A percentile compares a stretch with the other conserved stretches of the same genome.
These are phyloP conservation scores for Cryptosporidium ubiquitum DNA, from an alignment of 169 alveolate genomes.

Conservation along the genomic window DNA sequence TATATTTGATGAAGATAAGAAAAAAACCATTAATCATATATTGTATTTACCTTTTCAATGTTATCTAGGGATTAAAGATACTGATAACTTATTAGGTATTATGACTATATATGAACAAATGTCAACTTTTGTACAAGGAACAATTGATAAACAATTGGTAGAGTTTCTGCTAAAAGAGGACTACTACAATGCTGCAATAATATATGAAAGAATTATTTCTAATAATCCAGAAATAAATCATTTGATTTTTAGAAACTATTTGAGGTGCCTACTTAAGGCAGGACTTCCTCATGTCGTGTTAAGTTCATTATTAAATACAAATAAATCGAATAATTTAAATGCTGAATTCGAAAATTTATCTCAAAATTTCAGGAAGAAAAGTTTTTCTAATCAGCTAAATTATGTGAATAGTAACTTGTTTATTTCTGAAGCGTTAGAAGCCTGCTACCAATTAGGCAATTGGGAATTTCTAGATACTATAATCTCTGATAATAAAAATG, in stretches of 20 bases:
- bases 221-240: slow-evolving; percentile 16
- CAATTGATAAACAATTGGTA: slow-evolving; percentile 22
- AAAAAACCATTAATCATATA: slow-evolving; percentile 25
- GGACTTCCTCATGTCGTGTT: slow-evolving; percentile 54
- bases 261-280: slow-evolving; percentile 60
- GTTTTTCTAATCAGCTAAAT: neutral
- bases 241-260: slow-evolving; percentile 13
- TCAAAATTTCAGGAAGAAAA: neutral
- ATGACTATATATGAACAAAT: slow-evolving; percentile 57
- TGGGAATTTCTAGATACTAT: slow-evolving; percentile 38
- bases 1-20: slow-evolving; percentile 22
- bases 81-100: slow-evolving; percentile 47
- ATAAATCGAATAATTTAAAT: neutral
- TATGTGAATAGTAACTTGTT: neutral
- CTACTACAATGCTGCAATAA: slow-evolving; percentile 31
- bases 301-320: neutral
- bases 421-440: slow-evolving; percentile 67
- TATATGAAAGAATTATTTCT: slow-evolving; percentile 40
- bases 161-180: slow-evolving; percentile 46
- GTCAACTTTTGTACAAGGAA: neutral
- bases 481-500: slow-evolving; percentile 6
- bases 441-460: slow-evolving; percentile 48
- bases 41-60: slow-evolving; percentile 61
- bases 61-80: slow-evolving; percentile 58
- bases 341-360: neutral